Evolutionary conservation across 129 eudicot genomes (phyloP).

Genomic region (Flaveria sonorensis): DNA sequence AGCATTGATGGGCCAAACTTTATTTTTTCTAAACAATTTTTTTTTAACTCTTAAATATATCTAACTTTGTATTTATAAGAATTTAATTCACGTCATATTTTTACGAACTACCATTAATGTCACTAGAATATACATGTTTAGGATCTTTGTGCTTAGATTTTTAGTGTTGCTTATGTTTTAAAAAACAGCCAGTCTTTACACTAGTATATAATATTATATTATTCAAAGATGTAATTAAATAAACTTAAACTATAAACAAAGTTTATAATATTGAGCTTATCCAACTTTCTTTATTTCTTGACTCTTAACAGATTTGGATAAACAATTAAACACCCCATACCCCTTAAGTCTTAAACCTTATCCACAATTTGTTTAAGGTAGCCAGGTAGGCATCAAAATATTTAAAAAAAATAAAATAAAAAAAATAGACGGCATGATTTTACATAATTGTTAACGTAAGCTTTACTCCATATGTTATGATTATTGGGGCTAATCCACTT

Average conservation of each 20-base stretch:
- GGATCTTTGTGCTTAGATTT: no score
- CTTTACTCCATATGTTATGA: slow-evolving; percentile 18
- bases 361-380: background rate
- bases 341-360: slow-evolving; percentile 12
- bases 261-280: background rate
- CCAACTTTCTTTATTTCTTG: background rate
- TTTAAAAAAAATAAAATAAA: background rate
- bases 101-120: no score
- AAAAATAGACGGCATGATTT: background rate
- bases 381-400: background rate
- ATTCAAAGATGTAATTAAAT: background rate
- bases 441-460: slow-evolving; percentile 13
- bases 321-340: background rate
- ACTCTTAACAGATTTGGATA: background rate
- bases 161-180: no score
- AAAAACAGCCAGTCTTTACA: background rate
- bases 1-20: no score
- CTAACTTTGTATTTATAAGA: no score
- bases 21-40: no score
- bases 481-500: slow-evolving; percentile 1
- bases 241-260: background rate
- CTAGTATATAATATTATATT: background rate
- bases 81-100: no score
- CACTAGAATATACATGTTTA: no score
- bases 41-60: no score